Conservation (phyloP, 176 grass and related monocot species). For the Triticum aestivum region IWGSC_CS_RefSeq_v2.1 NC_057809.1:430035785-430036284, state of each 20-base stretch:
- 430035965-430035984: background rate
- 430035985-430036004: slow-evolving; percentile 4
- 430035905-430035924: slow-evolving; percentile 12
- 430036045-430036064: slow-evolving; percentile 91
- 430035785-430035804: slow-evolving; percentile 82
- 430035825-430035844: slow-evolving; percentile 81
- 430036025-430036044: slow-evolving; percentile 98
- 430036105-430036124: slow-evolving; percentile 35
- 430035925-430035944: slow-evolving; percentile 10
- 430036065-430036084: slow-evolving; percentile 68
- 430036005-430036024: slow-evolving; percentile 25
- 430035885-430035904: slow-evolving; percentile 75
- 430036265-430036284: slow-evolving; percentile 51
- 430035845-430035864: slow-evolving; percentile 93
- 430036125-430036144: slow-evolving; percentile 8
- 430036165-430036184: slow-evolving; percentile 75
- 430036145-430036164: background rate
- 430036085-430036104: slow-evolving; percentile 66
- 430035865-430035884: slow-evolving; percentile 94
- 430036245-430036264: slow-evolving; percentile 69
- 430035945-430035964: background rate
- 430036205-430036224: slow-evolving; percentile 56
- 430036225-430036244: slow-evolving; percentile 64
- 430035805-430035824: slow-evolving; percentile 91
- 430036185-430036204: slow-evolving; percentile 57